Base-by-base conservation (phyloP, 805 yeast genomes). In the Yarrowia osloensis region DNA sequence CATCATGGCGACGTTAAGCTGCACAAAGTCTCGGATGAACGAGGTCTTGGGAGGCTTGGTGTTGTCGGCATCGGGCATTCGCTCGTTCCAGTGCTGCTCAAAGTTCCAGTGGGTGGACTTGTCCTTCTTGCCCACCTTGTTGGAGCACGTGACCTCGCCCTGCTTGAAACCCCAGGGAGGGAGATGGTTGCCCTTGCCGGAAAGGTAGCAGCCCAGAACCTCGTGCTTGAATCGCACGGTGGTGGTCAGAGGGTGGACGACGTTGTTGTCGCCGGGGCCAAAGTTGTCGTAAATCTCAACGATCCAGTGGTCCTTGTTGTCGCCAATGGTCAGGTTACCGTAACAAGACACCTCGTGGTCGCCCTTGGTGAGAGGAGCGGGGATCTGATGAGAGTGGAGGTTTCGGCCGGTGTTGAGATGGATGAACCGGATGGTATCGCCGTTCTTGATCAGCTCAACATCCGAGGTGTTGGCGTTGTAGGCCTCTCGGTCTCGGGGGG, bases 121-220 rank as follows among this genome's bases (percentile, higher is more conserved):
- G 75, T 89, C 91, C 66, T 80, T 80, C 12, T 76, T 70, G 29
- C 84, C 77, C 73, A 86, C 79, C 59, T 71, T 70, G 29, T 77
- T 76, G 66, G 76, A 74, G 79, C 99, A 95, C 1, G 87, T 88
- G 70, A 95, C 94, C 80, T 95, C 99, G 70, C 97, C 97, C 81
- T 95, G 99, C 76, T 91, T 86, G 84, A 94, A 95, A 22, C 99
- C 99, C 99, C 99, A 95, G 19, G 86, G 87, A 21, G 99, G 99
- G 74, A 93, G 87, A 26, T 85, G 76, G 71, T 81, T 79, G 52
- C 97, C 98, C 12, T 95, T 83, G 15, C 94, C 90, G 71, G 93
- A 90, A 74, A 95, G 80, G 77, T 92, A 93, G 77, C 98, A 96
- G 47, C 89, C 89, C 73, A 91, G 76, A 11, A 76, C 85, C 70